Base-by-base conservation (phyloP, 495 filamentous ascomycete genomes). In the Trichoderma gamsii region DNA sequence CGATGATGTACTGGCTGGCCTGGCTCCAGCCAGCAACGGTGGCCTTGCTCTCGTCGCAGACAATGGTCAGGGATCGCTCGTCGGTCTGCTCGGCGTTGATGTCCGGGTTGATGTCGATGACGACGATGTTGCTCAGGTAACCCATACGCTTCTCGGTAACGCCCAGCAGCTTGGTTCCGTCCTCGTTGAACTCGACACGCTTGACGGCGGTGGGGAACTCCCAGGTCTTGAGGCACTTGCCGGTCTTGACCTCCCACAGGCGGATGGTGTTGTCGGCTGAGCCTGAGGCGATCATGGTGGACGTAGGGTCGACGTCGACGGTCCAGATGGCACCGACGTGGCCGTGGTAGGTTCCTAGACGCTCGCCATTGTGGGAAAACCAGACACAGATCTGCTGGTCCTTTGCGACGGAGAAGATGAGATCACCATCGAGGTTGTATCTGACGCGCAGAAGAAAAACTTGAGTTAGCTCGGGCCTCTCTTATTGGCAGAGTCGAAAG, bases 121-220 rank as follows among this genome's bases (percentile, higher is more conserved):
- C 92, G 27, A 91, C 92, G 73, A 98, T 96, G 46, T 92, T 95
- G 73, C 94, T 91, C 66, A 98, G 80, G 77, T 91, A 91, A 67
- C 95, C 95, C 88, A 94, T 96, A 73, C 95, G 93, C 89, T 96
- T 95, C 81, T 99, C 95, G 41, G 95, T 99, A 70, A 99, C 92
- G 51, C 92, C 93, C 69, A 99, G 80, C 70, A 99, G 81, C 75
- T 90, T 84, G 73, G 85, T 89, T 72, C 93, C 95, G 81, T 99
- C 95, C 69, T 95, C 90, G 72, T 86, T 92, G 80, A 98, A 99
- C 76, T 97, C 94, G 74, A 97, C 93, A 69, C 95, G 86, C 86
- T 98, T 97, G 71, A 99, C 92, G 51, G 92, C 91, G 23, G 96
- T 97, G 4, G 88, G 86, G 84, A 97, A 97, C 23, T 99, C 92